These are phyloP conservation scores for Populus deltoides DNA, from an alignment of 345 rosid genomes.

Conservation along the genomic window DNA sequence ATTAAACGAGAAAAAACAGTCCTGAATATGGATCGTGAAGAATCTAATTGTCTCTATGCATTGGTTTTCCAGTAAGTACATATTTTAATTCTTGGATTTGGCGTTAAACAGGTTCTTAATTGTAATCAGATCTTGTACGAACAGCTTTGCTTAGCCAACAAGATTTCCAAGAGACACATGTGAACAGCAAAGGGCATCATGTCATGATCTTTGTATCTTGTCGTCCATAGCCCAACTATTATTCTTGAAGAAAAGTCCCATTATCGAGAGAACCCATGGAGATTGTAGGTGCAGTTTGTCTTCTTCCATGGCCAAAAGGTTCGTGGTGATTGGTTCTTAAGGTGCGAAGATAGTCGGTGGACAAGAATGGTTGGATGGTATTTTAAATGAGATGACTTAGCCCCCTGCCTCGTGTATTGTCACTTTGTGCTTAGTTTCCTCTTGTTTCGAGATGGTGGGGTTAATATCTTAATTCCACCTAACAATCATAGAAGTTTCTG, in stretches of 20 bases:
- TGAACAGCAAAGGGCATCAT: neutral
- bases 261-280: neutral
- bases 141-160: neutral
- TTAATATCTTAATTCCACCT: too few species aligned
- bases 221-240: too few species aligned
- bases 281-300: neutral
- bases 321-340: neutral
- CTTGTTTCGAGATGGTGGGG: too few species aligned
- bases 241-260: too few species aligned
- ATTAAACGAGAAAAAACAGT: too few species aligned
- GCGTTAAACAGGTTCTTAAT: neutral
- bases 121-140: neutral
- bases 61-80: neutral
- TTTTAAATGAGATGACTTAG: neutral
- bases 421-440: too few species aligned
- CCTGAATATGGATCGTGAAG: too few species aligned
- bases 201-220: too few species aligned
- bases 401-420: too few species aligned
- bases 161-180: neutral
- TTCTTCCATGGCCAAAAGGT: neutral
- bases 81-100: neutral
- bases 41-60: too few species aligned
- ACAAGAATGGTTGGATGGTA: neutral
- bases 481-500: too few species aligned
- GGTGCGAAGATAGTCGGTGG: neutral